phyloP scores from a whole-genome alignment of 2,329 filamentous ascomycete genomes.

The Huntiella abstrusa region DNA sequence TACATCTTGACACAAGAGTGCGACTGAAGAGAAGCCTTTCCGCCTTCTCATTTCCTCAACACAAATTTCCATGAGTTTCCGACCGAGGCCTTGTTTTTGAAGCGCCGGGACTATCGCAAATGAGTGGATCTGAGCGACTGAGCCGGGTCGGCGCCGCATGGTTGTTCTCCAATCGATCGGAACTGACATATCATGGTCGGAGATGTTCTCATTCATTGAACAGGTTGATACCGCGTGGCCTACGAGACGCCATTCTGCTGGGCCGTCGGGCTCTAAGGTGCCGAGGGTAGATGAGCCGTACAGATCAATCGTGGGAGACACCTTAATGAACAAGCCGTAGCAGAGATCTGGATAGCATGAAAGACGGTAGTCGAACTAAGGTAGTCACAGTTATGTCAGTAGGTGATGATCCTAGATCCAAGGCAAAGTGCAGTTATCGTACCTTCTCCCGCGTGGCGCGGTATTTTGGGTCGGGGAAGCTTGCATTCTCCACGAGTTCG shows the following conservation, averaged over 20 bases:
- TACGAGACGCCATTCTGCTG: constrained; percentile 38
- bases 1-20: constrained; percentile 58
- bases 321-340: constrained; percentile 52
- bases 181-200: constrained; percentile 58
- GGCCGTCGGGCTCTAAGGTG: constrained; percentile 2
- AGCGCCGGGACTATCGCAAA: constrained; percentile 61
- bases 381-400: background rate
- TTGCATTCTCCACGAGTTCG: constrained; percentile 33
- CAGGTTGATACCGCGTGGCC: constrained; percentile 65
- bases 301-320: constrained; percentile 19
- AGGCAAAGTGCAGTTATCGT: constrained; percentile 12
- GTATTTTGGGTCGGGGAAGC: constrained; percentile 30
- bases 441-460: constrained; percentile 36
- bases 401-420: background rate
- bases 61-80: constrained; percentile 55
- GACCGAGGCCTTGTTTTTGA: constrained; percentile 55
- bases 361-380: constrained; percentile 58
- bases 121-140: constrained; percentile 66
- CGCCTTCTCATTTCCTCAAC: constrained; percentile 56
- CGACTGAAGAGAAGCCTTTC: constrained; percentile 50
- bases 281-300: constrained; percentile 2
- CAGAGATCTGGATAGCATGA: constrained; percentile 56
- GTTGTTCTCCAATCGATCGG: constrained; percentile 46
- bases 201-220: constrained; percentile 41
- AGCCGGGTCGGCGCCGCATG: constrained; percentile 25